Evolutionary conservation across 1,284 basidiomycete species (phyloP).

Genomic region (Anthracocystis panici-leucophaei): DNA sequence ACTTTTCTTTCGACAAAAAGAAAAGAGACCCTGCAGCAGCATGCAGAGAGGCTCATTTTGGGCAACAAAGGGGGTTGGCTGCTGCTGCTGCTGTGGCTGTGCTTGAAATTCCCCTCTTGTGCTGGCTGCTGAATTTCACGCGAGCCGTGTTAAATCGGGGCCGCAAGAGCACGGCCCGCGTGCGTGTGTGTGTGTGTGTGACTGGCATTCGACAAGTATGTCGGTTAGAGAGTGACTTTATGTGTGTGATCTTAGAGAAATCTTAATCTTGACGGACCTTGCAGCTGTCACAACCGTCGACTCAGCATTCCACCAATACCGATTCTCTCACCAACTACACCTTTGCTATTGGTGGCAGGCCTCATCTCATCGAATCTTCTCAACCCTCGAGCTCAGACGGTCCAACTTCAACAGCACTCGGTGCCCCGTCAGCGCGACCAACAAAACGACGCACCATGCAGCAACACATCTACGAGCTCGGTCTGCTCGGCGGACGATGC

Average conservation of each 20-base stretch:
- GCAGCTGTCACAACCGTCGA: background rate
- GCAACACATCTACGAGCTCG: constrained; percentile 50
- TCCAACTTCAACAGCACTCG: background rate
- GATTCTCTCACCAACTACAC: background rate
- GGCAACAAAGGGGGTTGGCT: constrained; percentile 1
- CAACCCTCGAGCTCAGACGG: background rate
- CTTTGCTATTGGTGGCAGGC: background rate
- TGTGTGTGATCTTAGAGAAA: constrained; percentile 4
- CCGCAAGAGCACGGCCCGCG: background rate
- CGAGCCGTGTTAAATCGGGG: background rate
- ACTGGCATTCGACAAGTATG: background rate
- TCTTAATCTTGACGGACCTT: background rate
- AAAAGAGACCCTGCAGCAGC: constrained; percentile 25
- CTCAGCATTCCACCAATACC: background rate
- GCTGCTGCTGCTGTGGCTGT: background rate
- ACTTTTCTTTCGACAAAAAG: background rate
- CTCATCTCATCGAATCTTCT: too few species aligned
- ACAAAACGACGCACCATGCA: constrained; percentile 27
- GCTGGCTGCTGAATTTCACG: background rate
- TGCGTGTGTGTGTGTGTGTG: background rate
- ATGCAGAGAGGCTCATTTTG: constrained; percentile 2
- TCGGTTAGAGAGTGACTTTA: background rate
- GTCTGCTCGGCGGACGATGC: constrained; percentile 49
- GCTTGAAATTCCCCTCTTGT: too few species aligned
- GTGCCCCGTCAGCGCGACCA: background rate